Base-by-base conservation (phyloP, 164 flowering plant species). In the Berberis vulgaris region DNA sequence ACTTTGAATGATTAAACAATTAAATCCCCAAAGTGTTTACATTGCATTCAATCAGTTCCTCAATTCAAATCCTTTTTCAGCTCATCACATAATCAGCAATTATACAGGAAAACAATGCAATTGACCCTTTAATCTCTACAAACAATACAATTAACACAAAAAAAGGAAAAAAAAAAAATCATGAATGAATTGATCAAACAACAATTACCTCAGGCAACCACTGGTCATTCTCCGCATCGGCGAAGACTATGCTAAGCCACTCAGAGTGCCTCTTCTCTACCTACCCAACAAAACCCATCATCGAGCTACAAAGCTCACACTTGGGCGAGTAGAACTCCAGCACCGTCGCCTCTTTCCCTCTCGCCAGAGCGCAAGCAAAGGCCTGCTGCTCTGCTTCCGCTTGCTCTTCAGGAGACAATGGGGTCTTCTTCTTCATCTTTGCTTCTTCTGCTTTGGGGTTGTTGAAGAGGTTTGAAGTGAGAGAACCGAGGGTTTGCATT, bases 161-260 rank as follows among this genome's bases (percentile, higher is more conserved):
- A 26, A 26, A 26, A 26, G 26, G 26, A 26, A 26, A 26, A 26
- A n/a, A n/a, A n/a, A n/a, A 26, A 26, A 26, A 26, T 26, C 26
- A 26, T 26, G 26, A 26, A 26, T 26, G 26, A 26, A 26, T 26
- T 26, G 26, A 26, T 26, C 26, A 26, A 26, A 26, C 60, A 43
- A 50, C 41, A 26, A 13, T 53, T 83, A 91, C 99, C 99, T 95
- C 99, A 63, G 99, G 99, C 42, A 95, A 70, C 99, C 99, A 91
- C 54, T 76, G 81, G 52, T 87, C 80, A 61, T 91, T 95, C 84
- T 91, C 97, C 0, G 97, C 97, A 78, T 95, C 99, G 0, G 88
- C 97, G 97, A 95, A 80, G 53, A 89, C 92, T 62, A 95, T 76
- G 74, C 78, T 86, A 40, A 95, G 83, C 97, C 99, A 91, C 2